Base-by-base conservation (phyloP, 139 green algal species). In the Chlamydomonas schloesseri region DNA sequence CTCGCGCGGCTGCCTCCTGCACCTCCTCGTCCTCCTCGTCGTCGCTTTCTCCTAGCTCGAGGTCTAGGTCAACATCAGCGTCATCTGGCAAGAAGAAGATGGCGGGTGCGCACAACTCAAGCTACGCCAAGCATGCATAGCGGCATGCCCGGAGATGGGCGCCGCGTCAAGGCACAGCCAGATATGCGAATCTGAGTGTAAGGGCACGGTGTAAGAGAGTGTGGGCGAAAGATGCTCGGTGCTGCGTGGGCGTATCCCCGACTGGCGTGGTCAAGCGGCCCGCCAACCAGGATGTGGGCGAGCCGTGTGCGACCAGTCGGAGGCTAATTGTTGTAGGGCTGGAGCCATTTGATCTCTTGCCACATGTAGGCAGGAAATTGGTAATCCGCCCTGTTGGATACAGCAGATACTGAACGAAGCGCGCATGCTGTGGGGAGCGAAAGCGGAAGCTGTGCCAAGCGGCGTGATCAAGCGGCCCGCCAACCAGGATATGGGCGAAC, bases 281-380 rank as follows among this genome's bases (percentile, higher is more conserved):
- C 34, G 24, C 64, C 33, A 55, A 82, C 23, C 9, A 9, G 24
- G 73, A 3, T 33, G 29, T 50, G 47, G 15, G 14, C 24, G 31
- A 37, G 1, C 24, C 72, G 57, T 62, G 90, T 84, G 81, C 89
- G 71, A 58, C 71, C 55, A 47, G 68, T 46, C 71, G n/a, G 42
- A n/a, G 42, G 42, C 42, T 50, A 36, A 4, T 31, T 65, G 36
- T 60, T 92, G 53, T 95, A 28, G 93, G 93, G 91, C 90, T 77
- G 81, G 91, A 90, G 93, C 93, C 93, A 95, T 95, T 95, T 95
- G 83, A 95, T 94, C 90, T 93, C 65, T 84, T 93, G 91, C 90
- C 92, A 95, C 84, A 75, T 87, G 71, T 72, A 67, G 60, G 60
- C 60, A 67, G 60, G 60, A 67, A 95, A 95, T 95, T 95, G 93